A percentile compares a stretch with the other conserved stretches of the same genome.
phyloP scores from a whole-genome alignment of 2,329 filamentous ascomycete species.

The Epichloe hybrida region DNA sequence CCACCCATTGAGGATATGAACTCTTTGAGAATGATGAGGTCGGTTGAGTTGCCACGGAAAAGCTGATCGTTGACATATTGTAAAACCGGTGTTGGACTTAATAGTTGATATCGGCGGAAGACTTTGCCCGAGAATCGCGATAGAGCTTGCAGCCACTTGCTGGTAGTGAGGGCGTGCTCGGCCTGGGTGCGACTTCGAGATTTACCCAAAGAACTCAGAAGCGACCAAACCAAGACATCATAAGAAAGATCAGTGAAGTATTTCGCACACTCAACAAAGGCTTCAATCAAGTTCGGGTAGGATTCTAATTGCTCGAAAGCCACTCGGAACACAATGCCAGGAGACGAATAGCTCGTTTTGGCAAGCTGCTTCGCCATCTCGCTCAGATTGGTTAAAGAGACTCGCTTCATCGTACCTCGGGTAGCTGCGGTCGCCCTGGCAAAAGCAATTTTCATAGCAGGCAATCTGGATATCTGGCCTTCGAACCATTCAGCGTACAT shows the following conservation, averaged over 20 bases:
- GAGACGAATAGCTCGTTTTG: constrained; percentile 83
- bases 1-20: constrained; percentile 88
- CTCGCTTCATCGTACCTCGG: constrained; percentile 71
- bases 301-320: constrained; percentile 84
- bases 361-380: constrained; percentile 80
- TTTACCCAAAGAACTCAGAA: constrained; percentile 61
- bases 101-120: constrained; percentile 71
- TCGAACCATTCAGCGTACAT: constrained; percentile 92
- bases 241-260: constrained; percentile 91
- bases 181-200: constrained; percentile 49
- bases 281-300: constrained; percentile 89
- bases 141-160: constrained; percentile 80
- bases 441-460: constrained; percentile 69
- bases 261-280: constrained; percentile 84
- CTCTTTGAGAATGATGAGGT: constrained; percentile 83
- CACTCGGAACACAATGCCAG: constrained; percentile 80
- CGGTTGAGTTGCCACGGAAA: constrained; percentile 68
- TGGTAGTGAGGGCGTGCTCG: constrained; percentile 58
- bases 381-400: constrained; percentile 75
- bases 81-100: constrained; percentile 74
- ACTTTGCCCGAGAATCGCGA: constrained; percentile 85
- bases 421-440: constrained; percentile 66
- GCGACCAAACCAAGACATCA: constrained; percentile 84
- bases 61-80: constrained; percentile 85
- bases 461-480: constrained; percentile 60